These are phyloP conservation scores for Mortierella sp. DNA, from an alignment of 371 early-diverging fungal genomes.

Conservation along the genomic window DNA sequence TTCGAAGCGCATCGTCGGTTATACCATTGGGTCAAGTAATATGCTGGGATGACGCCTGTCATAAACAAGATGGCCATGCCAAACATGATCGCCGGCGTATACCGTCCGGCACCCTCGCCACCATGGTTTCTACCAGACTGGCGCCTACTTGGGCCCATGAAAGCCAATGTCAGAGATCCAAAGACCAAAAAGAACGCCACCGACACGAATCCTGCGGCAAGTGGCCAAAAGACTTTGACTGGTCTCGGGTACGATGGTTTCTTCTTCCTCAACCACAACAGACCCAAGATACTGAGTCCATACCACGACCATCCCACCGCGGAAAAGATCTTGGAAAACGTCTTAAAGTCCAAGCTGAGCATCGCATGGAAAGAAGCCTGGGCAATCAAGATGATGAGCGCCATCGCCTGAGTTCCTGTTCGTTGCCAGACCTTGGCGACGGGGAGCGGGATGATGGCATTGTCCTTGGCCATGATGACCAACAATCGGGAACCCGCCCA, in stretches of 20 bases:
- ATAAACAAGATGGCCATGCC: slow-evolving; percentile 33
- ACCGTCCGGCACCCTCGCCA: background rate
- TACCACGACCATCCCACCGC: slow-evolving; percentile 54
- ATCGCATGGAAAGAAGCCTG: slow-evolving; percentile 43
- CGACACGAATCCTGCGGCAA: slow-evolving; percentile 34
- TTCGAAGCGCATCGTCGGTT: slow-evolving; percentile 8
- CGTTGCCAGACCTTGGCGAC: slow-evolving; percentile 28
- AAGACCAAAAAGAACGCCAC: slow-evolving; percentile 50
- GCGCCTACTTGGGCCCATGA: slow-evolving; percentile 5
- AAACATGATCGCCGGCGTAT: slow-evolving; percentile 42
- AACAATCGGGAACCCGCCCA: slow-evolving; percentile 49
- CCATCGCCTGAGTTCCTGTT: slow-evolving; percentile 30
- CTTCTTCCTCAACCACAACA: slow-evolving; percentile 35
- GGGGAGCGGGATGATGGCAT: slow-evolving; percentile 31
- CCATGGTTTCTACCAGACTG: background rate
- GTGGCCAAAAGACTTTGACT: slow-evolving; percentile 48
- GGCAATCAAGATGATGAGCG: slow-evolving; percentile 25
- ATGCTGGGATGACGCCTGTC: slow-evolving; percentile 36
- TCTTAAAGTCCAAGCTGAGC: slow-evolving; percentile 50
- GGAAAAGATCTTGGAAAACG: slow-evolving; percentile 50
- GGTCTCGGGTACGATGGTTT: slow-evolving; percentile 38
- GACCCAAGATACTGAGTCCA: slow-evolving; percentile 33
- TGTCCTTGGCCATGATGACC: slow-evolving; percentile 52
- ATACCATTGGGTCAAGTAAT: slow-evolving; percentile 28
- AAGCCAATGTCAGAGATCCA: slow-evolving; percentile 39